Percentiles rank a stretch among this genome's conserved stretches.
Conservation (phyloP, 139 green algal genomes). For the Mychonastes homosphaera region DNA sequence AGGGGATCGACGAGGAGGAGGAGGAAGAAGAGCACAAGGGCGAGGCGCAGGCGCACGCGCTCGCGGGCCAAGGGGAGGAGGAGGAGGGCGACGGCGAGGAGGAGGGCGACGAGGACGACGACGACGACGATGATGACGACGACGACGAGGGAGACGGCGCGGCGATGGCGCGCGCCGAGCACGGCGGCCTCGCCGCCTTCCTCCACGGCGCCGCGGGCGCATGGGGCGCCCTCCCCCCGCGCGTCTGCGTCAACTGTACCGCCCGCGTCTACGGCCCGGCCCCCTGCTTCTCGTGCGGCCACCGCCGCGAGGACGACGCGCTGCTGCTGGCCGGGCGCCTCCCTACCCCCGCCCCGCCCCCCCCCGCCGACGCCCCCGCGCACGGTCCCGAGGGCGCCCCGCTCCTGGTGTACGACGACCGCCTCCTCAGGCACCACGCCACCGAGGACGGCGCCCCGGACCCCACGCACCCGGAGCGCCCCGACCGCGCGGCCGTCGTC, state of each 20-base stretch:
- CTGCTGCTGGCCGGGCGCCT: too few relatives aligned
- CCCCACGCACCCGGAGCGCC: constrained; percentile 16
- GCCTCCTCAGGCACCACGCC: constrained; percentile 9
- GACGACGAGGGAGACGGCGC: background rate
- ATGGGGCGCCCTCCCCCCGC: background rate
- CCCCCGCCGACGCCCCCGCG: too few relatives aligned
- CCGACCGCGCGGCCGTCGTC: constrained; percentile 11
- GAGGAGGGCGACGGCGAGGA: background rate
- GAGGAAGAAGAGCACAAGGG: background rate
- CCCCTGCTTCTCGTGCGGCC: background rate
- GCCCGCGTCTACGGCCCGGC: background rate
- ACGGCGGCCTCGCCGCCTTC: background rate
- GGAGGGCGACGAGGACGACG: constrained; percentile 11
- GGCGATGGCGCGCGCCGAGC: background rate
- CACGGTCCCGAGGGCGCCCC: too few relatives aligned
- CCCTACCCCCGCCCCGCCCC: too few relatives aligned
- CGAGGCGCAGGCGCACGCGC: background rate
- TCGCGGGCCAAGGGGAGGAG: background rate
- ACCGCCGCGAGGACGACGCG: background rate
- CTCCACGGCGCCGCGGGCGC: background rate
- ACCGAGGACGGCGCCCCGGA: too few relatives aligned
- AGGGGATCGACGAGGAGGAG: background rate
- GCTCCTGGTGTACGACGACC: constrained; percentile 11
- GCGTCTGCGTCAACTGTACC: background rate
- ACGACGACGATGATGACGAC: constrained; percentile 3